phyloP scores from a whole-genome alignment of 805 yeast genomes.

The Pichia sporocuriosa region DNA sequence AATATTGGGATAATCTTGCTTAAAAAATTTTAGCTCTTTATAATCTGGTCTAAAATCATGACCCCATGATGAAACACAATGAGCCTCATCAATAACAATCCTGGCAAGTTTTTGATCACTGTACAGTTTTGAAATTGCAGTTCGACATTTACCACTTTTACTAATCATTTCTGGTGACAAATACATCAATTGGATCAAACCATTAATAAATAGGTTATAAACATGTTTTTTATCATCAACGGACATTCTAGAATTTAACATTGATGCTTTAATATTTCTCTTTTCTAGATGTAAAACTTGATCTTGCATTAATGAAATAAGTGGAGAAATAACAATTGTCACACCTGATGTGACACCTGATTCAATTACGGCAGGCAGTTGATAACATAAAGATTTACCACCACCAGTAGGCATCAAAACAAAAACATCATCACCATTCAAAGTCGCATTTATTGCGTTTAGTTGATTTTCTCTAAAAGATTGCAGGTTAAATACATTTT shows the following conservation, averaged over 20 bases:
- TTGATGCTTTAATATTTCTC: constrained; percentile 70
- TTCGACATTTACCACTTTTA: constrained; percentile 61
- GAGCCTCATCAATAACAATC: constrained; percentile 94
- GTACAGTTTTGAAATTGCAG: constrained; percentile 53
- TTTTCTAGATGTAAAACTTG: constrained; percentile 77
- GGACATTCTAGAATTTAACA: constrained; percentile 75
- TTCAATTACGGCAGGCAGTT: constrained; percentile 80
- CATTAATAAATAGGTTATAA: constrained; percentile 55
- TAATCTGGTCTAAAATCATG: constrained; percentile 98
- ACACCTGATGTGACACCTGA: constrained; percentile 76
- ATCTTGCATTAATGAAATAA: constrained; percentile 95
- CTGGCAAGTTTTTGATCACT: constrained; percentile 60
- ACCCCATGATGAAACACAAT: constrained; percentile 98
- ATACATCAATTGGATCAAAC: constrained; percentile 69
- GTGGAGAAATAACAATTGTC: constrained; percentile 88
- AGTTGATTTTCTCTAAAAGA: constrained; percentile 77
- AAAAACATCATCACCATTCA: constrained; percentile 78
- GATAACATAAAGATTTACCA: constrained; percentile 94
- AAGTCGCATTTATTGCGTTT: constrained; percentile 76
- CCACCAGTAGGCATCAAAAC: constrained; percentile 99
- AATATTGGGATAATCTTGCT: constrained; percentile 62
- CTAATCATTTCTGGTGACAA: constrained; percentile 93
- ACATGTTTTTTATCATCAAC: constrained; percentile 57
- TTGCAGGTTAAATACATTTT: constrained; percentile 51
- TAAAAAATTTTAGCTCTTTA: constrained; percentile 69